Evolutionary conservation across 306 rosid species (phyloP), one percentile per base, ranked within the genome.

Genomic region (Fragaria nilgerrensis): DNA sequence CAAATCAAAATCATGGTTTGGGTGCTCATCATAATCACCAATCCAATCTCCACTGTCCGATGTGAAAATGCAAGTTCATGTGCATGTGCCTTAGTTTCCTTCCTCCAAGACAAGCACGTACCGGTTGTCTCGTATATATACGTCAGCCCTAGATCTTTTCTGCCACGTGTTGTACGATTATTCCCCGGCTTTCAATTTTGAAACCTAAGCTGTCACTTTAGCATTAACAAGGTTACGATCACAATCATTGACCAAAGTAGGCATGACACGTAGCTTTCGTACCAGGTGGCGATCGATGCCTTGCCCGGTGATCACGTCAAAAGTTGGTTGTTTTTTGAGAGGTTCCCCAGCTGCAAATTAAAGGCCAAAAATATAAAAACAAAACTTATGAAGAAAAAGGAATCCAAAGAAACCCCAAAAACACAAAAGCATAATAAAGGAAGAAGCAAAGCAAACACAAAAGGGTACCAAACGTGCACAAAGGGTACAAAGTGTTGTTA

Each of bases 261-360:
- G 48, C 0, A 16, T 2, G 78, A 45, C 85, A 68, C 72, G 76
- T 58, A 52, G 66, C 78, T 70, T 12, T 61, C 23, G 44, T 9
- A 34, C 49, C 8, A 43, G 45, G 32, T 23, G 73, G 43, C 41
- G 22, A 62, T 16, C 2, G 78, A 83, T 83, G 58, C 83, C 59
- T 79, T 70, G 61, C 80, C 70, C 50, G 23, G 27, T 17, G 47
- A 19, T 70, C 80, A 70, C 86, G 83, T 70, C 71, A 71, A 83
- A 78, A 75, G 68, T 23, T 7, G 7, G 58, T 52, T 32, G 17
- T 56, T 7, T 39, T 53, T 37, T 15, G 14, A 44, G 73, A 66
- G 61, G 29, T 76, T 52, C 61, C 32, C 22, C n/a, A 16, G 41
- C 36, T 32, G 41, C 14, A 44, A 52, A 63, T 23, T 23, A 7